Conservation (phyloP, 306 rosid genomes). For the Morella rubra region DNA sequence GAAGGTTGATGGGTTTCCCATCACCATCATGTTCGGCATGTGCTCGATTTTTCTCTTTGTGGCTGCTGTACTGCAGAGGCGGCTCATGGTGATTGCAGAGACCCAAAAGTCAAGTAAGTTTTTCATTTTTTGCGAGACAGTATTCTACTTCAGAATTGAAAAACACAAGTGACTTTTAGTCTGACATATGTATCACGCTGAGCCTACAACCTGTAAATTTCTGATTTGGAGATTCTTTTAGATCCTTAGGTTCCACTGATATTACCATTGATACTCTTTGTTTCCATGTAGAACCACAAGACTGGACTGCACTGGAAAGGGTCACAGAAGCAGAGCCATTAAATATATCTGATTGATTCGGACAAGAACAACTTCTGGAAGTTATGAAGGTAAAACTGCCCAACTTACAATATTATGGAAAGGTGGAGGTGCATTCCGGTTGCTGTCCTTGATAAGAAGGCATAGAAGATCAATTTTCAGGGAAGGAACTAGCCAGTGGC, state of each 20-base stretch:
- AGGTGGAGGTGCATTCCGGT: slow-evolving; percentile 28
- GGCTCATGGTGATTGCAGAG: slow-evolving; percentile 74
- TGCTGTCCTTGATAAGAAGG: slow-evolving; percentile 21
- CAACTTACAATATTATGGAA: background rate
- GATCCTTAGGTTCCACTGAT: slow-evolving; percentile 23
- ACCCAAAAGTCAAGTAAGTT: slow-evolving; percentile 68
- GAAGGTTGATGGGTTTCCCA: slow-evolving; percentile 66
- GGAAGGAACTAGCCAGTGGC: slow-evolving; percentile 27
- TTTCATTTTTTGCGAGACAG: slow-evolving; percentile 1
- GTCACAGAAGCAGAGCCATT: slow-evolving; percentile 75
- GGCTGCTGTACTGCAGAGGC: slow-evolving; percentile 82
- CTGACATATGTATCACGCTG: background rate
- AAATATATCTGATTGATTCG: slow-evolving; percentile 45
- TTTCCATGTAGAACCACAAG: slow-evolving; percentile 56
- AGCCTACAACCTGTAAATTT: background rate
- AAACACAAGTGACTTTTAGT: background rate
- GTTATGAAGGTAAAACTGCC: slow-evolving; percentile 32
- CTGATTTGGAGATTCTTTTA: background rate
- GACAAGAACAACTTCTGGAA: slow-evolving; percentile 16
- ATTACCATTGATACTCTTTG: background rate
- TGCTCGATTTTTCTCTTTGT: slow-evolving; percentile 93
- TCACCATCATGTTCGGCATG: slow-evolving; percentile 94
- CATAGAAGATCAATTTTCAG: background rate
- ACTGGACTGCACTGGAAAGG: slow-evolving; percentile 67
- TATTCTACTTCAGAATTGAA: background rate